phyloP scores from a whole-genome alignment of 768 basidiomycete genomes.

The Hortiboletus campestris region DNA sequence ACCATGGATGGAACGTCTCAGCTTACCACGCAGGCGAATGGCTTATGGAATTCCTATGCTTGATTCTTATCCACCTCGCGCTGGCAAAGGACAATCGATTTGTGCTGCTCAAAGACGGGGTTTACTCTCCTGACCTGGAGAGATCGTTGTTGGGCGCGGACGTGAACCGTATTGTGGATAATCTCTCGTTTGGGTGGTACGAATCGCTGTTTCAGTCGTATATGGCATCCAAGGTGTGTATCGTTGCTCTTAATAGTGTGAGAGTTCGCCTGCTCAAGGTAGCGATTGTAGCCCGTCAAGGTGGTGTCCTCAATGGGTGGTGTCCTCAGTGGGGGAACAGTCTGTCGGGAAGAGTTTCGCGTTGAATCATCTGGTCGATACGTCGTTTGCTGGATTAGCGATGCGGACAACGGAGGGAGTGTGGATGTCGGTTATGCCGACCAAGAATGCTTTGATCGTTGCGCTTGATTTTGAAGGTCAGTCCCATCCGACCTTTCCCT shows the following conservation, averaged over 20 bases:
- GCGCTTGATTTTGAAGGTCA: constrained; percentile 64
- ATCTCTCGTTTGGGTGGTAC: constrained; percentile 60
- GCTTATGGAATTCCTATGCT: constrained; percentile 57
- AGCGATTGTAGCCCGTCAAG: constrained; percentile 46
- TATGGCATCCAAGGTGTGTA: constrained; percentile 50
- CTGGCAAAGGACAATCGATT: constrained; percentile 60
- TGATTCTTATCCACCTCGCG: constrained; percentile 65
- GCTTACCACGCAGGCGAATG: constrained; percentile 55
- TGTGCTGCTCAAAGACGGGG: constrained; percentile 57
- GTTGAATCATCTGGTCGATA: constrained; percentile 60
- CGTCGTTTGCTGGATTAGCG: constrained; percentile 63
- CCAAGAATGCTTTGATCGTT: constrained; percentile 50
- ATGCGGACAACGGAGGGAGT: constrained; percentile 69
- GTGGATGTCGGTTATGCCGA: constrained; percentile 67
- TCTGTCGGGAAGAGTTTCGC: constrained; percentile 62
- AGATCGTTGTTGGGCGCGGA: constrained; percentile 56
- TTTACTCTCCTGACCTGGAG: constrained; percentile 50
- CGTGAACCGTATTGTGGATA: constrained; percentile 53
- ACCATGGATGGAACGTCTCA: constrained; percentile 33
- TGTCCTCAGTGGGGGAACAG: constrained; percentile 69
- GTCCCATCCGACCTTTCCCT: background rate
- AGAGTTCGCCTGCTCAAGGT: background rate
- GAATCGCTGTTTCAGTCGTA: constrained; percentile 64
- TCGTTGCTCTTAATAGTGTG: fast-evolving
- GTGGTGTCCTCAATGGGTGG: constrained; percentile 70